Evolutionary conservation across 495 filamentous ascomycete species (phyloP), one percentile per base, ranked within the genome.

Genomic region (Penicillium verhagenii): DNA sequence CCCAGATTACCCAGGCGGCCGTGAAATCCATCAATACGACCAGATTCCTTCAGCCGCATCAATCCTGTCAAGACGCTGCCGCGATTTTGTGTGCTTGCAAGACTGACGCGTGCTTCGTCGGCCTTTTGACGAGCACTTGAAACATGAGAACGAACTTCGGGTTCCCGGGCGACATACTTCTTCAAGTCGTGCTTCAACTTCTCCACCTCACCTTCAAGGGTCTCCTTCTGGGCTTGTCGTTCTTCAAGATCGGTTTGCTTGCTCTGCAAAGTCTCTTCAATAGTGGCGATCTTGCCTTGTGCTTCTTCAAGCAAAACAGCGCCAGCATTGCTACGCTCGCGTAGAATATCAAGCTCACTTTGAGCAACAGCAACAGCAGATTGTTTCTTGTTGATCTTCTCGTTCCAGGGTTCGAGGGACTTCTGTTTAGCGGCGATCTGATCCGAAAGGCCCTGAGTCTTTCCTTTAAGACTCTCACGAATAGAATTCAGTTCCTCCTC

Each of bases 21-120:
- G 63, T 97, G 92, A 75, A 98, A 98, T 3, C 94, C 92, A 55
- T 95, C 91, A 59, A 98, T 95, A 62, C 94, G 86, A 24, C 94
- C 94, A 29, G 94, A 97, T 61, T 97, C 94, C 60, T 91, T 94
- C 64, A 98, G 82, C 42, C 94, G 86, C 88, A 96, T 96, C 31
- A 98, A 74, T 4, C 91, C 91, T 21, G 86, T 86, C 50, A 97
- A 79, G 4, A 98, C 94, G 56, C 92, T 96, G 53, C 94, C 92
- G 53, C 93, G 91, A 16, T 88, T 96, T 63, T 97, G 92, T 0
- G 87, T 92, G 55, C 86, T 89, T 2, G 92, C 88, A 33, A 97
- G 75, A 67, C 87, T 96, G 31, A 90, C 89, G 57, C 89, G 84
- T 13, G 95, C 94, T 76, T 98, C 94, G 50, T 97, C 94, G 9